A percentile compares a stretch with the other conserved stretches of the same genome.
These are phyloP conservation scores for Tolypocladium capitatum DNA, from an alignment of 2,329 filamentous ascomycete species.

Conservation along the genomic window DNA sequence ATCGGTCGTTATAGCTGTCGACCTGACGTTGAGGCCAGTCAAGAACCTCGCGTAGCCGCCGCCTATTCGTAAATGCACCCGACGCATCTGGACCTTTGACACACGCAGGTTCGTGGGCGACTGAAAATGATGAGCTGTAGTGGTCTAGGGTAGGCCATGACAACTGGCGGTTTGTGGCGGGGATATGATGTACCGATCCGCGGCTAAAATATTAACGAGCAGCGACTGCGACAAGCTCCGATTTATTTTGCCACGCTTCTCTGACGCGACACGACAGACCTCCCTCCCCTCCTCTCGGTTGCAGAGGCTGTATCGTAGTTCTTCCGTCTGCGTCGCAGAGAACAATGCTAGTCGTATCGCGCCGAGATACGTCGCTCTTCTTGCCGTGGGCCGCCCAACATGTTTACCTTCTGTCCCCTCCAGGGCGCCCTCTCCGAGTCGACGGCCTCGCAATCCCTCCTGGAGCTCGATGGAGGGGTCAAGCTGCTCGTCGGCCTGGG, in stretches of 20 bases:
- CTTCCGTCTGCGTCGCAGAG: not conserved
- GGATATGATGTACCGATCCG: not conserved
- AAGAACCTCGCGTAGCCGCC: no score
- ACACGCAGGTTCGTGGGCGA: not conserved
- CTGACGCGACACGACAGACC: not conserved
- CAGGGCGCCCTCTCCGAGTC: slow-evolving; percentile 84
- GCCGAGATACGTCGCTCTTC: not conserved
- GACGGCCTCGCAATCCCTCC: slow-evolving; percentile 79
- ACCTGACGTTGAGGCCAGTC: no score
- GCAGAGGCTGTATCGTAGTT: not conserved
- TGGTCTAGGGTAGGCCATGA: no score
- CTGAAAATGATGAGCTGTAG: no score
- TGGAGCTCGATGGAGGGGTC: slow-evolving; percentile 92
- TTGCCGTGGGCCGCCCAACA: slow-evolving; percentile 26
- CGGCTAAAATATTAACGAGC: not conserved
- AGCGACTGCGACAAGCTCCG: not conserved
- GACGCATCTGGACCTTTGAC: not conserved
- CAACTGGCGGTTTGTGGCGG: no score
- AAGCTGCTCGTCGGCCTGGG: slow-evolving; percentile 91
- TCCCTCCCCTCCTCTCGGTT: not conserved
- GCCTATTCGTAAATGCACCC: not conserved
- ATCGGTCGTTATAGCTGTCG: not conserved
- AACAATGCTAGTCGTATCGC: not conserved
- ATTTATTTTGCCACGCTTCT: not conserved
- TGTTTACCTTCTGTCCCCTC: slow-evolving; percentile 94